Base-by-base conservation (phyloP, 768 basidiomycete species). In the Mycena galericulata region DNA sequence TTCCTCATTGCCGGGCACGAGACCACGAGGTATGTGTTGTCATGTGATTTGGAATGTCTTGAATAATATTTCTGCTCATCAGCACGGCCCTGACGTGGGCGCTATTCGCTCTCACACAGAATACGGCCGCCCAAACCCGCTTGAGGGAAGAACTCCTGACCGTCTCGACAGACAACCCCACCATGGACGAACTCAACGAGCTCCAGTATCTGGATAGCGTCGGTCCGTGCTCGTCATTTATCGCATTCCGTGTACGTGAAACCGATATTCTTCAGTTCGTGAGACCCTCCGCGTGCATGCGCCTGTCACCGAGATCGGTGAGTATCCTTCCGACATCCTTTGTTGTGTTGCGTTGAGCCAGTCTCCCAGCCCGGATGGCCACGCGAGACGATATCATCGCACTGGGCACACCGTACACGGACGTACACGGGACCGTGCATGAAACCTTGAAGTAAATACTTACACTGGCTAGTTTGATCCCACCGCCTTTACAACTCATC, bases 361-460 rank as follows among this genome's bases (percentile, higher is more conserved):
- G 24, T 15, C 6, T 10, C n/a, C 22, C n/a, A 18, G 6, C 36
- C 72, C 14, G 68, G 80, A 20, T 43, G 74, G 0, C 81, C 82
- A 2, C 61, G 50, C 69, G 73, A 41, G 77, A 83, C 45, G 79
- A 82, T 24, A 65, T 79, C 6, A 60, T 83, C 32, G 81, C 82
- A 0, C 62, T 83, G 34, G 34, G 8, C 34, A 36, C 34, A 14
- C 34, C 34, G 14, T 36, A 7, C 34, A 36, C 34, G 34, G 34
- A 36, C 34, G 14, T 36, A 7, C 80, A 77, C 15, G 82, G 81
- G 1, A 57, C 65, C 9, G 32, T 72, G 24, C 71, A 69, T 34
- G 41, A 78, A 17, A 62, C 32, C 15, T 79, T 85, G 40, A 29
- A 22, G 47, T 38, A 9, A 14, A 17, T 15, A 17, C 17, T 43